Evolutionary conservation across 495 filamentous ascomycete genomes (phyloP).

Genomic region (Opeltia flavorubescens): DNA sequence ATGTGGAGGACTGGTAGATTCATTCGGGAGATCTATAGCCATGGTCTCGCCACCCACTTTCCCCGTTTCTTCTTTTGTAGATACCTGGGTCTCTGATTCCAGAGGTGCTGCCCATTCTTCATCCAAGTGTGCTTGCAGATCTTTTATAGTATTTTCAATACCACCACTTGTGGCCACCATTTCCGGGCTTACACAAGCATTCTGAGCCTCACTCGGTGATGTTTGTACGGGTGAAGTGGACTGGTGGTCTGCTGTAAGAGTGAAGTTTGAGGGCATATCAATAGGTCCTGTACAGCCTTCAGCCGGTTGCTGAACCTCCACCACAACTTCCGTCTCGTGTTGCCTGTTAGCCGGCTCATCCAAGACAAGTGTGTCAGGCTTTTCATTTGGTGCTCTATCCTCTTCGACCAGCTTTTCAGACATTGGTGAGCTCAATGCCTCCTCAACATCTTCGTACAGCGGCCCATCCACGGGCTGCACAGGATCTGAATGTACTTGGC

Average conservation of each 20-base stretch:
- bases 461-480: background rate
- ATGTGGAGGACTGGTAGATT: constrained; percentile 28
- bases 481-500: background rate
- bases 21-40: constrained; percentile 22
- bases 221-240: background rate
- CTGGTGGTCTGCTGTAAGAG: background rate
- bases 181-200: background rate
- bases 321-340: background rate
- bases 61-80: background rate
- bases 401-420: background rate
- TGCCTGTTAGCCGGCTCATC: background rate
- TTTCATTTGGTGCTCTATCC: too few species aligned
- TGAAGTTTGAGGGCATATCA: background rate
- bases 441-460: background rate
- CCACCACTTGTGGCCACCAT: background rate
- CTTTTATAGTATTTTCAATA: background rate
- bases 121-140: background rate
- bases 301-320: background rate
- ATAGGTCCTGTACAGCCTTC: background rate
- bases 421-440: background rate
- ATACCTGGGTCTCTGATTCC: background rate
- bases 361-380: too few species aligned
- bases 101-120: background rate
- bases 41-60: background rate
- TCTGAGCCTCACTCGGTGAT: background rate